Percentiles rank a stretch among this genome's conserved stretches.
phyloP scores from a whole-genome alignment of 2,329 filamentous ascomycete species.

The Colletotrichum sojae region DNA sequence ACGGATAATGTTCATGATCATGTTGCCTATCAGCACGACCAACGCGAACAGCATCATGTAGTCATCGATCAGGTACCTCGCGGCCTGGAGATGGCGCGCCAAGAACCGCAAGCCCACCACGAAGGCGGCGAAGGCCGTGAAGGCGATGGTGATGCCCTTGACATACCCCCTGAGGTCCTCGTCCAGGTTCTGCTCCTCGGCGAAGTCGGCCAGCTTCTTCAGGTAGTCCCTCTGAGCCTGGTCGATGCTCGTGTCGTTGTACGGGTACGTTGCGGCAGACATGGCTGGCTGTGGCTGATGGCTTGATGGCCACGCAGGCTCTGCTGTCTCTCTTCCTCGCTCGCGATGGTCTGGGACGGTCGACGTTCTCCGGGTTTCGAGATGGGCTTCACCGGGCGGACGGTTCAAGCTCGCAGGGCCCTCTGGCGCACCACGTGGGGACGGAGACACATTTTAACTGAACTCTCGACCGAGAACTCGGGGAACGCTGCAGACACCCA shows the following conservation, averaged over 20 bases:
- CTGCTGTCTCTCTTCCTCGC: background rate
- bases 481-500: background rate
- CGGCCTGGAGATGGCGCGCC: slow-evolving; percentile 33
- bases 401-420: slow-evolving; percentile 9
- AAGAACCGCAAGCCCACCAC: slow-evolving; percentile 32
- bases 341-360: slow-evolving; percentile 17
- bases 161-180: slow-evolving; percentile 32
- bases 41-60: slow-evolving; percentile 33
- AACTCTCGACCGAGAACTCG: background rate
- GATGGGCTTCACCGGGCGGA: slow-evolving; percentile 19
- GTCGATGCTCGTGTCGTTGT: slow-evolving; percentile 30
- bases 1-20: slow-evolving; percentile 37
- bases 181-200: slow-evolving; percentile 25
- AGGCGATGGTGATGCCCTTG: slow-evolving; percentile 34
- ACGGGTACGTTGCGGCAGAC: slow-evolving; percentile 34
- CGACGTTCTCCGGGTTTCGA: background rate
- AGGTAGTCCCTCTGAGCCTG: slow-evolving; percentile 30
- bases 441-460: slow-evolving; percentile 29
- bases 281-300: slow-evolving; percentile 14
- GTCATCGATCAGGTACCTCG: slow-evolving; percentile 34
- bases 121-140: slow-evolving; percentile 30
- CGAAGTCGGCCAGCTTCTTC: slow-evolving; percentile 33
- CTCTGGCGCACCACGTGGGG: slow-evolving; percentile 18
- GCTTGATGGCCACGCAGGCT: slow-evolving; percentile 32
- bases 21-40: slow-evolving; percentile 25